These are phyloP conservation scores for Ophiostoma australiae DNA, from an alignment of 2,329 filamentous ascomycete genomes.

Conservation along the genomic window DNA sequence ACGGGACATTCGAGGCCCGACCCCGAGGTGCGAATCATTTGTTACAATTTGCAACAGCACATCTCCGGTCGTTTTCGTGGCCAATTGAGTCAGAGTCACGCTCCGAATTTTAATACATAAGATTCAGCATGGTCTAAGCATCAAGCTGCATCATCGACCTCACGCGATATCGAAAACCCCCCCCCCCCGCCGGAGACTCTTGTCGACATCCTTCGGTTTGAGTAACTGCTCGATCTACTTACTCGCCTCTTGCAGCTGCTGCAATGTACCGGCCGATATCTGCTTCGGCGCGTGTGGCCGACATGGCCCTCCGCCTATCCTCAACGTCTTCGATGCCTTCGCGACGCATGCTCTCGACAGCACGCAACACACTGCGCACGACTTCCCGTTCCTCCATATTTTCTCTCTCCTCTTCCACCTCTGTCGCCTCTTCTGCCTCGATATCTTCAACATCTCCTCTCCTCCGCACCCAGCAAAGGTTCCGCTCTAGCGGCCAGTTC, in stretches of 20 bases:
- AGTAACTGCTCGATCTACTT: not conserved
- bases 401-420: not conserved
- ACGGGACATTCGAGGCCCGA: not conserved
- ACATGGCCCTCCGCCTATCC: not conserved
- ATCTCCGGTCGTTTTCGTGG: not conserved
- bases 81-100: not conserved
- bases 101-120: not conserved
- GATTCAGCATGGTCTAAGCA: not conserved
- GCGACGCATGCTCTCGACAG: not conserved
- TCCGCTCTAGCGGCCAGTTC: conserved; percentile 40
- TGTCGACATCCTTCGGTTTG: not conserved
- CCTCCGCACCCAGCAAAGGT: conserved; percentile 6
- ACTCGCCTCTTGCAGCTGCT: not conserved
- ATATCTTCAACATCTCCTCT: not conserved
- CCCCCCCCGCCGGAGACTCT: not conserved
- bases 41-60: not conserved
- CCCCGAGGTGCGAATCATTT: not conserved
- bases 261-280: not conserved
- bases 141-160: not conserved
- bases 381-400: not conserved
- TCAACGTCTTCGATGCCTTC: not conserved
- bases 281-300: not conserved
- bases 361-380: not conserved
- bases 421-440: not conserved
- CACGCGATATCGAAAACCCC: not conserved